Conservation (phyloP, 805 yeast genomes). For the Candida rishiriensis region DNA sequence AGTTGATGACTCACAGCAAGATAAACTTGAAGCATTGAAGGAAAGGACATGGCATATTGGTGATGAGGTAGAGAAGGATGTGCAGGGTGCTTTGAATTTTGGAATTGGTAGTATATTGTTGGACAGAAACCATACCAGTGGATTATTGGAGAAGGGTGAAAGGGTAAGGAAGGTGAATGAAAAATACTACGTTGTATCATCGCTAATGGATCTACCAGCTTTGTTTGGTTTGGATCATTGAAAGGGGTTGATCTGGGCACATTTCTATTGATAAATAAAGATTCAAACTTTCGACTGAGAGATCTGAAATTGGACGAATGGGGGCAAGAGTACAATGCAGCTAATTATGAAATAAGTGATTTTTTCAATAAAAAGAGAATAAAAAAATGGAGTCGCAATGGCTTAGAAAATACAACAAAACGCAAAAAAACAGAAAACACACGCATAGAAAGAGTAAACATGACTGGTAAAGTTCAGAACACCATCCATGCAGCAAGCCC, state of each 20-base stretch:
- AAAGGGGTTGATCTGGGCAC: too few relatives aligned
- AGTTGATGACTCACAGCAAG: not conserved
- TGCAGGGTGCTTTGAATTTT: conserved; percentile 43
- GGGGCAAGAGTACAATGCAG: too few relatives aligned
- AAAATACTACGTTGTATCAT: conserved; percentile 15
- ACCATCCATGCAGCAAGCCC: conserved; percentile 80
- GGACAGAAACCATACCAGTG: conserved; percentile 17
- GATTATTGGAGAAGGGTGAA: conserved; percentile 9
- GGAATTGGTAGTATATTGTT: conserved; percentile 57
- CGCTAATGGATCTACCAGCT: conserved; percentile 7
- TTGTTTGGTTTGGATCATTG: conserved; percentile 7
- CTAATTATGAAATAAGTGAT: too few relatives aligned
- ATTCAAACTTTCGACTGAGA: too few relatives aligned
- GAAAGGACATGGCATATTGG: conserved; percentile 60
- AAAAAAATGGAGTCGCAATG: not conserved
- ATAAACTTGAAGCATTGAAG: conserved; percentile 13
- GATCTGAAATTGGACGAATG: too few relatives aligned
- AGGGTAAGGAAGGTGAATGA: conserved; percentile 7
- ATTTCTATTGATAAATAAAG: too few relatives aligned
- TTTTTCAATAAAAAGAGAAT: not conserved
- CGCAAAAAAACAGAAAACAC: not conserved
- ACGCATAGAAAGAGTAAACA: not conserved
- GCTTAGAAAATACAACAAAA: not conserved
- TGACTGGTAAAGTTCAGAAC: conserved; percentile 7
- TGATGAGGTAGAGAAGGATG: conserved; percentile 54